phyloP scores from a whole-genome alignment of 768 basidiomycete species.

The Mycena floridula region DNA sequence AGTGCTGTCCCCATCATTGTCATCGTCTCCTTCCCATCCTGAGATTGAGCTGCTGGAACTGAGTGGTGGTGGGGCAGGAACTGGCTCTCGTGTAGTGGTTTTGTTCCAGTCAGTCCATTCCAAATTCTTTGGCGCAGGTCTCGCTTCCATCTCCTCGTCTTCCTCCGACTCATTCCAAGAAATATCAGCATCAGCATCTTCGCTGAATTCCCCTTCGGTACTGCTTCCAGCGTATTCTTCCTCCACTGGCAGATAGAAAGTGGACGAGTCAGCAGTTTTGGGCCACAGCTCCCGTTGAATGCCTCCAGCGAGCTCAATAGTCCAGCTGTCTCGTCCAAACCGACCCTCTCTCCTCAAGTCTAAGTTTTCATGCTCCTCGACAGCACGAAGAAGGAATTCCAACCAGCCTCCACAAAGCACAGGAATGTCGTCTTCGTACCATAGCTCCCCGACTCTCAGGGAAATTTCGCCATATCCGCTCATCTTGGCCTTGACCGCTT shows the following conservation, averaged over 20 bases:
- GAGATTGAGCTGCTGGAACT: slow-evolving; percentile 28
- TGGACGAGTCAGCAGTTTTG: slow-evolving; percentile 19
- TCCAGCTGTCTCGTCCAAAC: slow-evolving; percentile 33
- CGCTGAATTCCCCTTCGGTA: slow-evolving; percentile 19
- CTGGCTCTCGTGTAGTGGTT: no score
- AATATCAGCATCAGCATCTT: slow-evolving; percentile 34
- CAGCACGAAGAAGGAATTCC: slow-evolving; percentile 43
- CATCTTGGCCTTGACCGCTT: slow-evolving; percentile 46
- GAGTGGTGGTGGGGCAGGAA: not conserved
- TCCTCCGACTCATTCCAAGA: slow-evolving; percentile 34
- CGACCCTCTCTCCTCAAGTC: slow-evolving; percentile 29
- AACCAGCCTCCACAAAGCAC: slow-evolving; percentile 55
- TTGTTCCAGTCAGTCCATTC: no score
- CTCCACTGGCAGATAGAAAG: slow-evolving; percentile 40
- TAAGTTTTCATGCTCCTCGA: slow-evolving; percentile 35
- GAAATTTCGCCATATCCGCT: slow-evolving; percentile 43
- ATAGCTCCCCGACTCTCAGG: slow-evolving; percentile 44
- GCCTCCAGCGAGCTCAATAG: slow-evolving; percentile 38
- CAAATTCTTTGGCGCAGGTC: no score
- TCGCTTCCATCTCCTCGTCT: no score
- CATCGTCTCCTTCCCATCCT: slow-evolving; percentile 43
- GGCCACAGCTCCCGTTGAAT: slow-evolving; percentile 24
- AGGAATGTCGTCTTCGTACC: slow-evolving; percentile 43
- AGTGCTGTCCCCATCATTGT: slow-evolving; percentile 29
- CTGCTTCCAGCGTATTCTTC: slow-evolving; percentile 18